A percentile compares a stretch with the other conserved stretches of the same genome.
These are phyloP conservation scores for Blumeria graminis DNA, from an alignment of 2,329 filamentous ascomycete genomes.

Conservation along the genomic window DNA sequence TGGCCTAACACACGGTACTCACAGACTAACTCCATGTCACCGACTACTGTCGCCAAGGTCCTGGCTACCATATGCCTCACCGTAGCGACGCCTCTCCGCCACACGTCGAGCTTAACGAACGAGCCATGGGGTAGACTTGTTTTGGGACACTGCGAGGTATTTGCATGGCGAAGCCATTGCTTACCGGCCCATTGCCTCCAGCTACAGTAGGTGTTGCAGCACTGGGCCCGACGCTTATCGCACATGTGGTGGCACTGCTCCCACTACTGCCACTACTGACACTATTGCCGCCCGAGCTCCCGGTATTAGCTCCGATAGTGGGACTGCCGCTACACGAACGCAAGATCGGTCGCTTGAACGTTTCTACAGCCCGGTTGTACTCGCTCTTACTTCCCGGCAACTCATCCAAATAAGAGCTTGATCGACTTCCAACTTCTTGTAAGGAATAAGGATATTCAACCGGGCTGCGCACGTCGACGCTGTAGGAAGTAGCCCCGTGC, in stretches of 20 bases:
- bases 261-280: too few relatives aligned
- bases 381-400: neutral
- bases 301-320: neutral
- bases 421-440: neutral
- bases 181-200: neutral
- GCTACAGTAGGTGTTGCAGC: too few relatives aligned
- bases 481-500: neutral
- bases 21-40: too few relatives aligned
- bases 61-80: neutral
- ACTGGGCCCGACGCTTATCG: too few relatives aligned
- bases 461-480: neutral
- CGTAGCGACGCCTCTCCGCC: neutral
- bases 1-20: too few relatives aligned
- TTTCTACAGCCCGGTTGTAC: neutral
- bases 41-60: too few relatives aligned
- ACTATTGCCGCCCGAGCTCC: neutral
- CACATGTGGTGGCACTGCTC: too few relatives aligned
- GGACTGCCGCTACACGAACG: constrained; percentile 1
- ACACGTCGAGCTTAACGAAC: constrained; percentile 3
- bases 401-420: neutral
- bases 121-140: constrained; percentile 8
- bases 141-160: constrained; percentile 12
- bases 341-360: neutral
- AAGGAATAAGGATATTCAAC: neutral
- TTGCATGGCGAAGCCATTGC: constrained; percentile 1